Percentiles rank a stretch among this genome's conserved stretches.
These are phyloP conservation scores for Lactarius sp. DNA, from an alignment of 768 basidiomycete species.

Conservation along the genomic window DNA sequence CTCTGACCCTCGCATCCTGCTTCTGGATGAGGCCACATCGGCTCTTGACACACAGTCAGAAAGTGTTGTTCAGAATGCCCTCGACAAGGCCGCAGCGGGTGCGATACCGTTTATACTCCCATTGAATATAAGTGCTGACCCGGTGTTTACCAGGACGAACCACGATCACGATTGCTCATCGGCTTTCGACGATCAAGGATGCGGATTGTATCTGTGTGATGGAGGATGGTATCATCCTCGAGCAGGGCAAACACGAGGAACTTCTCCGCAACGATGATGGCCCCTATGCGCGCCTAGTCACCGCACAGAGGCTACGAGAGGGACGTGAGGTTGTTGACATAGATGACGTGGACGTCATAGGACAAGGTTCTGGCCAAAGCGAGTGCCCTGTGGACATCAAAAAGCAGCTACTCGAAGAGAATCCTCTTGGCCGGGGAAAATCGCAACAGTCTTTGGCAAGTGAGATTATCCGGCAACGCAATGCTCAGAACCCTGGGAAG, in stretches of 20 bases:
- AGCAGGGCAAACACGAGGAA: slow-evolving; percentile 41
- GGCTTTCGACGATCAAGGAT: slow-evolving; percentile 38
- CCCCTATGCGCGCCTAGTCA: slow-evolving; percentile 66
- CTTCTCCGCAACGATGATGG: slow-evolving; percentile 43
- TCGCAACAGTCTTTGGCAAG: slow-evolving; percentile 60
- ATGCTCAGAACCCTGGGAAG: slow-evolving; percentile 28
- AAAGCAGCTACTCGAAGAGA: slow-evolving; percentile 49
- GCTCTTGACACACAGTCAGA: slow-evolving; percentile 49
- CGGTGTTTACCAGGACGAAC: slow-evolving; percentile 27
- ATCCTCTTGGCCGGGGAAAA: slow-evolving; percentile 47
- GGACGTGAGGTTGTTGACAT: slow-evolving; percentile 20
- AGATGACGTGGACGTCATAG: slow-evolving; percentile 19
- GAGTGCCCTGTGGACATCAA: slow-evolving; percentile 37
- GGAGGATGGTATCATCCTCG: slow-evolving; percentile 41
- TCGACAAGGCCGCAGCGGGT: slow-evolving; percentile 43
- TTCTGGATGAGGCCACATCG: slow-evolving; percentile 49
- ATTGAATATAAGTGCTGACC: not conserved
- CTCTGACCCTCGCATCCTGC: slow-evolving; percentile 44
- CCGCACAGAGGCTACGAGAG: slow-evolving; percentile 71
- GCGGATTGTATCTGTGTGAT: slow-evolving; percentile 41
- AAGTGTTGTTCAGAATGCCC: slow-evolving; percentile 48
- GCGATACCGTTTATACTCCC: not conserved
- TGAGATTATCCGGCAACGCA: slow-evolving; percentile 49
- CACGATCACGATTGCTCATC: slow-evolving; percentile 34
- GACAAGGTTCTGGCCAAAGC: not conserved